Evolutionary conservation across 2,329 filamentous ascomycete genomes (phyloP).

Genomic region (Phyllosticta citriasiana): DNA sequence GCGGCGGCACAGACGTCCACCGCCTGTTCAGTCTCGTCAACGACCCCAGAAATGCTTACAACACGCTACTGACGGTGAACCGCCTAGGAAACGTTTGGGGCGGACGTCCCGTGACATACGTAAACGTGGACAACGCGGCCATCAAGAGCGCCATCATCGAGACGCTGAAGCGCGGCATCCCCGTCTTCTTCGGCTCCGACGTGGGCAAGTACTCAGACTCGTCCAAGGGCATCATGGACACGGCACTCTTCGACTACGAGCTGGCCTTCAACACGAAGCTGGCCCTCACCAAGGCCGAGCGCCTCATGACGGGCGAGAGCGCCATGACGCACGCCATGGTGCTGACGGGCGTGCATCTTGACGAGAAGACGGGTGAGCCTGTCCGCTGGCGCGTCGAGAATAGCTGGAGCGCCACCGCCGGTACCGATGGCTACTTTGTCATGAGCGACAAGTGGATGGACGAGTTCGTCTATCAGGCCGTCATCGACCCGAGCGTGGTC

Average conservation of each 20-base stretch:
- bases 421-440: conserved; percentile 76
- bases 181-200: conserved; percentile 82
- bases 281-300: conserved; percentile 64
- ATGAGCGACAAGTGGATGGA: conserved; percentile 65
- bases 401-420: conserved; percentile 62
- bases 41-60: conserved; percentile 69
- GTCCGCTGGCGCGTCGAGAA: conserved; percentile 83
- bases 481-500: conserved; percentile 58
- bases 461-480: conserved; percentile 73
- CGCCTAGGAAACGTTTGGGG: conserved; percentile 74
- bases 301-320: conserved; percentile 63
- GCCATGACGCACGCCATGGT: conserved; percentile 93
- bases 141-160: conserved; percentile 65
- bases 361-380: conserved; percentile 44
- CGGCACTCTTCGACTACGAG: conserved; percentile 65
- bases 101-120: conserved; percentile 64
- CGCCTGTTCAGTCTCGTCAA: conserved; percentile 73
- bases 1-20: conserved; percentile 50
- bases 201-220: conserved; percentile 73
- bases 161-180: conserved; percentile 68
- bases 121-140: conserved; percentile 66
- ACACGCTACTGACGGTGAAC: conserved; percentile 63
- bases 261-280: conserved; percentile 73
- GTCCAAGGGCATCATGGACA: conserved; percentile 66
- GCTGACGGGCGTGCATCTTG: conserved; percentile 73